Percentiles rank a stretch among this genome's conserved stretches.
Conservation (phyloP, 2,329 filamentous ascomycete genomes). For the Botrytis sinoallii region DNA sequence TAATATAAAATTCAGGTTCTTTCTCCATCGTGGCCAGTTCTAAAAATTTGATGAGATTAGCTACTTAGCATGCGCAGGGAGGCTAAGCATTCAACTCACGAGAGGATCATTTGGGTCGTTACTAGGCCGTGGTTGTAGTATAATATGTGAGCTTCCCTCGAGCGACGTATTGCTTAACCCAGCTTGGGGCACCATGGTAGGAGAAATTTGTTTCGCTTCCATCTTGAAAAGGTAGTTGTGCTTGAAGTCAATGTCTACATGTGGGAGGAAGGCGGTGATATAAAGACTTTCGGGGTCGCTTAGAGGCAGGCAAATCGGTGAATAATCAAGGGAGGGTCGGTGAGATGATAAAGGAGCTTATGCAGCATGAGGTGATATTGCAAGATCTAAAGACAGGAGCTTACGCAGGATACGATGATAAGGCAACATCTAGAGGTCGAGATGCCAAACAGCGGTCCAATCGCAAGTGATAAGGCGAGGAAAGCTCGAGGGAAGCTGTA, state of each 20-base stretch:
- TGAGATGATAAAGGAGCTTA: background rate
- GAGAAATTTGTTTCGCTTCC: background rate
- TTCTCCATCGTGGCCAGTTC: background rate
- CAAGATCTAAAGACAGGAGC: background rate
- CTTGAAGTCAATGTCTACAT: background rate
- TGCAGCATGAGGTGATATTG: background rate
- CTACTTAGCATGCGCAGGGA: fast-evolving
- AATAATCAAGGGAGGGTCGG: background rate
- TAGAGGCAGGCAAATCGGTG: background rate
- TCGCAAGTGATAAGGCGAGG: background rate
- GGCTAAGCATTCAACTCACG: background rate
- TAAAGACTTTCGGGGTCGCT: background rate
- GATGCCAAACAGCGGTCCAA: background rate
- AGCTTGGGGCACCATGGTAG: background rate
- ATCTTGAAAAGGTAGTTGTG: background rate
- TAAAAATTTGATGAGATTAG: background rate
- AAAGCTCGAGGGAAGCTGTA: background rate
- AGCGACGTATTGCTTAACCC: background rate
- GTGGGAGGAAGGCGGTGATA: background rate
- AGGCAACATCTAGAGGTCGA: background rate
- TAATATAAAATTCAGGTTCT: background rate
- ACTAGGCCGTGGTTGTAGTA: background rate
- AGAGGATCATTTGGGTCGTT: background rate
- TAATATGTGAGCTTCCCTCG: background rate
- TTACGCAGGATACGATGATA: background rate